phyloP scores from a whole-genome alignment of 1,139 yeast species.

The Scheffersomyces illinoinensis region DNA sequence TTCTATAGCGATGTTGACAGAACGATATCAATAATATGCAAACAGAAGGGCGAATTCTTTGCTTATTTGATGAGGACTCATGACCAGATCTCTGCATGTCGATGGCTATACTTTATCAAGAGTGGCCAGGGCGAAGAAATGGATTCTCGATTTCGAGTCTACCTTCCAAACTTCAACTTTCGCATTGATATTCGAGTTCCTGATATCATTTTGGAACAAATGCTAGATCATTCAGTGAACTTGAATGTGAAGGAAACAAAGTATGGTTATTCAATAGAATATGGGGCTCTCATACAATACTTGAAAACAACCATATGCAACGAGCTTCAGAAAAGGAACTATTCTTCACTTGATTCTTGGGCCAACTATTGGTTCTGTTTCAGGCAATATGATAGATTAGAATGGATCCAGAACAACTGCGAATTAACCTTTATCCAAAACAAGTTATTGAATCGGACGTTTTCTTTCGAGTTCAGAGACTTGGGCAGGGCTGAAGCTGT shows the following conservation, averaged over 20 bases:
- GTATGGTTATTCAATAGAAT: conserved; percentile 37
- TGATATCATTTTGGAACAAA: conserved; percentile 16
- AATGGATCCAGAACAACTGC: conserved; percentile 65
- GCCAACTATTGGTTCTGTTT: conserved; percentile 51
- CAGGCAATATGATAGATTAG: conserved; percentile 70
- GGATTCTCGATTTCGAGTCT: conserved; percentile 30
- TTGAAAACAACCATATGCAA: conserved; percentile 24
- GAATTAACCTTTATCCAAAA: conserved; percentile 42
- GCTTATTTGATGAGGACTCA: conserved; percentile 58
- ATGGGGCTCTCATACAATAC: conserved; percentile 35
- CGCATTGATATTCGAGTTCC: conserved; percentile 48
- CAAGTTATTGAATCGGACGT: conserved; percentile 21
- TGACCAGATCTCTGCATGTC: conserved; percentile 51
- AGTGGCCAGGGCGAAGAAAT: conserved; percentile 35
- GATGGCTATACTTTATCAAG: conserved; percentile 65
- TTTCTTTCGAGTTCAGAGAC: conserved; percentile 58
- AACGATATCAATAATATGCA: conserved; percentile 56
- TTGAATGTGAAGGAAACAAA: conserved; percentile 14
- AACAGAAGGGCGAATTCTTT: conserved; percentile 22
- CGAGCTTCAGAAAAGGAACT: conserved; percentile 8
- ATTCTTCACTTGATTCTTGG: conserved; percentile 16
- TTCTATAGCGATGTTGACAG: conserved; percentile 72
- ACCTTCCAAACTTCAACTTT: conserved; percentile 54
- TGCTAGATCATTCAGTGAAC: conserved; percentile 8
- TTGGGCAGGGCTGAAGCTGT: conserved; percentile 8